These are phyloP conservation scores for Curvularia spicifera DNA, from an alignment of 2,329 filamentous ascomycete species.

Conservation along the genomic window DNA sequence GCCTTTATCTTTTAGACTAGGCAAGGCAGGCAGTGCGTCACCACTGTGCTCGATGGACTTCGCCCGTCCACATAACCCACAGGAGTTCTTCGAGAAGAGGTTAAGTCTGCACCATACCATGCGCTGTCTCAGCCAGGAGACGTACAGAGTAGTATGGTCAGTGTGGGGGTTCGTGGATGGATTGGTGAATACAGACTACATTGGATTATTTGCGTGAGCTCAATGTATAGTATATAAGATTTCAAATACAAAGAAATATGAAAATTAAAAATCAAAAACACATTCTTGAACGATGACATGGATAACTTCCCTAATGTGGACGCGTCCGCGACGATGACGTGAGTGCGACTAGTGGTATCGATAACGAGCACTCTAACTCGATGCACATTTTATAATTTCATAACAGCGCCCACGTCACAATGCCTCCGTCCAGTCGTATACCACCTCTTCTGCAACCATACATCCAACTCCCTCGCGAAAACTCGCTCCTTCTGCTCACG, in stretches of 20 bases:
- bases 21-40: too few relatives aligned
- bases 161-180: not conserved
- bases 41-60: too few relatives aligned
- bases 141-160: not conserved
- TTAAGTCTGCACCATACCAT: not conserved
- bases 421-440: conserved; percentile 57
- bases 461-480: conserved; percentile 63
- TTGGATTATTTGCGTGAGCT: not conserved
- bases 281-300: not conserved
- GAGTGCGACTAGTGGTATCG: conserved; percentile 10
- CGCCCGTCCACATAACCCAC: too few relatives aligned
- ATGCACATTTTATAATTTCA: conserved; percentile 11
- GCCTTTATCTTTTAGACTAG: too few relatives aligned
- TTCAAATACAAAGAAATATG: conserved; percentile 17
- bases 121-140: not conserved
- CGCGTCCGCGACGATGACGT: not conserved
- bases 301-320: not conserved
- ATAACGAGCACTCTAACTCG: conserved; percentile 15
- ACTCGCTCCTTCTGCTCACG: conserved; percentile 70
- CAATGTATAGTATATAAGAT: conserved; percentile 10
- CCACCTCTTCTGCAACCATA: conserved; percentile 71
- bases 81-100: not conserved
- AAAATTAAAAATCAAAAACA: not conserved
- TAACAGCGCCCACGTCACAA: conserved; percentile 21
- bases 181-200: not conserved